Evolutionary conservation across 768 basidiomycete species (phyloP), one percentile per base, ranked within the genome.

Genomic region (Pleurotus pulmonarius): DNA sequence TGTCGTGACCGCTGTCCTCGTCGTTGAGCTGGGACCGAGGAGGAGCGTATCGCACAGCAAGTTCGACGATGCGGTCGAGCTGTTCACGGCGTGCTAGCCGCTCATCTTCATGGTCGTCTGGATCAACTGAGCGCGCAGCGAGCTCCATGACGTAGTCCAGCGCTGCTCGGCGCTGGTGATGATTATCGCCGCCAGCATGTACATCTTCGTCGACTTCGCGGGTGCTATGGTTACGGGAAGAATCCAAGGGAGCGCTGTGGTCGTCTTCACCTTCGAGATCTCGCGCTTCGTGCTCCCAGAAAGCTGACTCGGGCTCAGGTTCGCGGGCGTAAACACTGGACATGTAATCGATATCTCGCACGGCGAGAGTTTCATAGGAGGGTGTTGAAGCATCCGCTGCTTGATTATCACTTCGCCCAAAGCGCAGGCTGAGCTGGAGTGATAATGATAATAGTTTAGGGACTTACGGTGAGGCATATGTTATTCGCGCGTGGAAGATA

Each of bases 91-190:
- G 51, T 1, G 49, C 12, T n/a, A 51, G 49, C 16, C 16, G 49
- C 11, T 39, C 51, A 6, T 53, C 38, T 12, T 40, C 34, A 3
- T 53, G 18, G 4, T 53, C 37, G 18, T 53, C 18, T 44, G 34
- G 29, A 34, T 29, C 29, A 12, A 9, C 29, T 9, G 29, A 34
- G 29, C 51, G 18, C 9, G 51, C 39, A 18, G 39, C 51, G 4
- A 40, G 51, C 37, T 18, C 16, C 51, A 53, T 39, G 18, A 53
- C 41, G 39, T 53, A 41, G 7, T 53, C 39, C 22, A 53, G n/a
- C 5, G 51, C 39, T 18, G 8, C 51, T 43, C 51, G 51, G 8
- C 51, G 51, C 20, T 53, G 51, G 15, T 40, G 39, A n/a, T 53
- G 24, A 12, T 39, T 39, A 41, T 40, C 11, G 13, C 24, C 51